Evolutionary conservation across 2,329 filamentous ascomycete species (phyloP), one percentile per base, ranked within the genome.

Genomic region (Botrytis fragariae): DNA sequence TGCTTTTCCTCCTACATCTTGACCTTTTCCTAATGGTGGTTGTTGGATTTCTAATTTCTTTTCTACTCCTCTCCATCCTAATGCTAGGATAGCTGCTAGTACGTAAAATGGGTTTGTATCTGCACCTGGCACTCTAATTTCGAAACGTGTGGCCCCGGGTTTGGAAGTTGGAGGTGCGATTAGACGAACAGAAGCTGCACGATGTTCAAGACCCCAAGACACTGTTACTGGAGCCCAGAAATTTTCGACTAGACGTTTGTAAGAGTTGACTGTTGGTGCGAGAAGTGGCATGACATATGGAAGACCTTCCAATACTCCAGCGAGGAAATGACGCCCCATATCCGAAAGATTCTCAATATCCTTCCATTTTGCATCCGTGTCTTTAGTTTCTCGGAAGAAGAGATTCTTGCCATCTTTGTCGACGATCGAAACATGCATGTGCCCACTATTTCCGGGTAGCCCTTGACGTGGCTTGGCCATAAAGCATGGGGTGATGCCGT

Each of bases 211-310:
- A 0, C 96, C 96, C 96, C 96, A 99, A 0, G 94, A 97, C 0
- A 98, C 96, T 0, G 95, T 98, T 9, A 99, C 96, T 0, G 96
- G 96, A 0, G 96, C 96, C 96, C 96, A 99, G 84, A 98, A 98
- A 84, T 98, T 98, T 85, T 99, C 96, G 3, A 99, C 96, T 0
- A 99, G 88, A 5, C 96, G 91, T 84, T 99, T 99, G 87, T 99
- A 99, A 75, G 93, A 97, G 87, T 99, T 99, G 80, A 99, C 89
- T 1, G 94, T 99, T 0, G 96, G 96, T 0, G 95, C 96, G 20
- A 99, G 86, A 74, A 98, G 86, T 0, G 96, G 96, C 96, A 99
- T 99, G 77, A 98, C 90, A 80, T 98, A 94, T 3, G 96, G 94
- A 6, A 99, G 87, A 22, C 95, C 96, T 37, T 93, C 91, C 0